phyloP scores from a whole-genome alignment of 1,284 basidiomycete species.

The Pseudozyma sp. region DNA sequence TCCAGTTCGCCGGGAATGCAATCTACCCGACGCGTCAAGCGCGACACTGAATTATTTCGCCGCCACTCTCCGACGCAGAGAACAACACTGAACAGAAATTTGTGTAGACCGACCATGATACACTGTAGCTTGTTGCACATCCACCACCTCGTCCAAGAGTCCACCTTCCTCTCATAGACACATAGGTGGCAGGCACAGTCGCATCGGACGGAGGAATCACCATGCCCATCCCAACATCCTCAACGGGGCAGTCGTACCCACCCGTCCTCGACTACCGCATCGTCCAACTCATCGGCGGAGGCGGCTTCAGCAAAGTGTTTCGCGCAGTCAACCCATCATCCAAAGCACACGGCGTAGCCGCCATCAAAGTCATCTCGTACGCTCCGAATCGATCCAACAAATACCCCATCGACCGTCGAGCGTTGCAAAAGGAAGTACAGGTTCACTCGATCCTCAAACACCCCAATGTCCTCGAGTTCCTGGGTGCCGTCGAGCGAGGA shows the following conservation, averaged over 20 bases:
- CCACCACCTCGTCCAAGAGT: neutral
- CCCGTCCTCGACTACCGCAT: constrained; percentile 63
- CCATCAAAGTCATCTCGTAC: constrained; percentile 67
- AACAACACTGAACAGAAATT: constrained; percentile 25
- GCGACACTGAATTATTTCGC: constrained; percentile 2
- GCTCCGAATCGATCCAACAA: constrained; percentile 54
- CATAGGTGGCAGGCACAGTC: neutral
- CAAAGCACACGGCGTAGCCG: constrained; percentile 55
- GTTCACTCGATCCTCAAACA: constrained; percentile 88
- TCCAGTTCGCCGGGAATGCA: neutral
- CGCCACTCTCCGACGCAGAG: constrained; percentile 22
- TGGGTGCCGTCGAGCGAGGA: constrained; percentile 73
- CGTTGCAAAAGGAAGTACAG: constrained; percentile 85
- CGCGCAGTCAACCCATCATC: constrained; percentile 58
- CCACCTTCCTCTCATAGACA: neutral
- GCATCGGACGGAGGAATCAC: neutral
- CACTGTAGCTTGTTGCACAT: neutral
- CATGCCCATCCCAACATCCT: constrained; percentile 62
- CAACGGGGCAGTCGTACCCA: constrained; percentile 64
- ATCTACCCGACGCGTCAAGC: constrained; percentile 42
- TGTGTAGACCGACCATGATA: neutral
- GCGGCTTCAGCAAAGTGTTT: constrained; percentile 67
- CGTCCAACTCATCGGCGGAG: constrained; percentile 66
- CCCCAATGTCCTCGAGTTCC: constrained; percentile 83
- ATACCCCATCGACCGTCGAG: constrained; percentile 64